These are phyloP conservation scores for Trichophyton equinum DNA, from an alignment of 2,329 filamentous ascomycete species.

Conservation along the genomic window DNA sequence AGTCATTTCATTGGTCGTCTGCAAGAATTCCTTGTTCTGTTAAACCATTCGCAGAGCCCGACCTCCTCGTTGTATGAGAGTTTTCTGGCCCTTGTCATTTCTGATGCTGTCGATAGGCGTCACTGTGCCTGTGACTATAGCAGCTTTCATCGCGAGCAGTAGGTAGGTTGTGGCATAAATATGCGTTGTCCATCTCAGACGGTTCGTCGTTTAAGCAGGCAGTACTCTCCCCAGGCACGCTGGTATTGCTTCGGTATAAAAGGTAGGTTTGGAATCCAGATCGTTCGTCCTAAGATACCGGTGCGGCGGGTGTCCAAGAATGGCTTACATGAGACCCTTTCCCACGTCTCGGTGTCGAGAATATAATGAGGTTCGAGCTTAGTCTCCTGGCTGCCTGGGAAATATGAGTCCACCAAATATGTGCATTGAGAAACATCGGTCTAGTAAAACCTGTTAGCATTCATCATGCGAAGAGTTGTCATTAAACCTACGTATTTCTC, in stretches of 20 bases:
- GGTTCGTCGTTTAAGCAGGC: constrained; percentile 53
- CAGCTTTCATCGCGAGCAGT: too few relatives aligned
- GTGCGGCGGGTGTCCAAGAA: constrained; percentile 76
- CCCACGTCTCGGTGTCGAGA: constrained; percentile 62
- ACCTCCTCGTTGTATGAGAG: neutral
- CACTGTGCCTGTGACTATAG: too few relatives aligned
- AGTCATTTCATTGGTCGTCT: neutral
- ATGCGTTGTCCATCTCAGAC: neutral
- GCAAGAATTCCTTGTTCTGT: neutral
- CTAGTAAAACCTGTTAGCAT: constrained; percentile 25
- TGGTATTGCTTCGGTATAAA: constrained; percentile 57
- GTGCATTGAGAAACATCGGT: constrained; percentile 60
- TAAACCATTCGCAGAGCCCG: neutral
- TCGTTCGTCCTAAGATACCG: constrained; percentile 56
- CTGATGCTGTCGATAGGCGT: too few relatives aligned
- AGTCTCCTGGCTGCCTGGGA: constrained; percentile 48
- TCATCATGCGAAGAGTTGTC: constrained; percentile 4
- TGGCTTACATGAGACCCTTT: constrained; percentile 57
- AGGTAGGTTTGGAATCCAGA: constrained; percentile 67
- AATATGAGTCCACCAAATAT: constrained; percentile 80
- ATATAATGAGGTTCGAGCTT: constrained; percentile 70
- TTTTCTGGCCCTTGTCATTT: neutral
- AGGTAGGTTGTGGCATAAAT: too few relatives aligned
- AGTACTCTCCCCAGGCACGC: constrained; percentile 80
- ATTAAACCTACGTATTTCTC: constrained; percentile 57